Evolutionary conservation across 1,284 basidiomycete genomes (phyloP), one percentile per base, ranked within the genome.

Genomic region (Coniferiporia weirii): DNA sequence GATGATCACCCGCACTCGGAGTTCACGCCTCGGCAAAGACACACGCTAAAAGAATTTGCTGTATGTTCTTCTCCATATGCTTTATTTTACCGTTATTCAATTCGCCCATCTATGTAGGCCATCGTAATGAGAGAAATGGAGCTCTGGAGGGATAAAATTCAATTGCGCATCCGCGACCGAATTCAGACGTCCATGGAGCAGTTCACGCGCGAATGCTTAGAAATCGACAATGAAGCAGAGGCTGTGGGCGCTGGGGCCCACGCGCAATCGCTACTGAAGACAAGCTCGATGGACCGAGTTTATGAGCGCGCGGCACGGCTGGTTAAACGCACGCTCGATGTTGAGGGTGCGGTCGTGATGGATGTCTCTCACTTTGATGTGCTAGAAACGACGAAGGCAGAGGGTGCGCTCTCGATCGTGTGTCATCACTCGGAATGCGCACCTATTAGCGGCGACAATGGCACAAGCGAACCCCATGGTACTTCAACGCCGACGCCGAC

Each of bases 101-200:
- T 40, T 68, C 35, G 8, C 22, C 43, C 44, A 12, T 27, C n/a
- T 49, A 40, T 12, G 9, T 61, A 83, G 79, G 89, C 91, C 4
- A 87, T 98, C 57, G 87, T 89, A n/a, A 93, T 97, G 88, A 84
- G 95, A 48, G 95, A 98, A 73, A 87, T 98, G 84, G 95, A 97
- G 71, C 75, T 98, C 2, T 95, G 93, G 91, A 79, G 89, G 62
- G 95, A 98, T 71, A 95, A 95, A 87, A 94, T 95, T 59, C 94
- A 96, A 74, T 76, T 98, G 43, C 83, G 92, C 34, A 90, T 95
- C 64, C 83, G 95, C 43, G 94, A 96, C 68, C 84, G 89, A 52
- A 97, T 98, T 57, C 94, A 98, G 69, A 91, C 76, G 54, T 95
- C 94, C 79, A 97, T 97, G 91, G 95, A 97, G 71, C 84, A 91